Conservation (phyloP, 192 early-diverging fungal species). For the Podila epicladia region DNA sequence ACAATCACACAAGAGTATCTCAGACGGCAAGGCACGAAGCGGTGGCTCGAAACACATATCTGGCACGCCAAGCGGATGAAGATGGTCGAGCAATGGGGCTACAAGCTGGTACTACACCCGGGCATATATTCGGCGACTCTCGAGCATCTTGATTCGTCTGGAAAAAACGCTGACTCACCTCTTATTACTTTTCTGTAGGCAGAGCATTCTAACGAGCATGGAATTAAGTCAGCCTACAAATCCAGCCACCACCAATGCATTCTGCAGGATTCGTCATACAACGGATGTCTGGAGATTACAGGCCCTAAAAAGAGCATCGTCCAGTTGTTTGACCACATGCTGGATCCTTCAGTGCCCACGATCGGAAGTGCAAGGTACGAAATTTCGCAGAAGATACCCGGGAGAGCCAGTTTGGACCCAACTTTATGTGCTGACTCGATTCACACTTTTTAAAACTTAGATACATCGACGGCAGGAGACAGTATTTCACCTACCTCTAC, state of each 20-base stretch:
- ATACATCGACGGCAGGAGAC: constrained; percentile 67
- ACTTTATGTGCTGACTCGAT: background rate
- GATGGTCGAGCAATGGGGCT: constrained; percentile 89
- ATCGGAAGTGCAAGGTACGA: constrained; percentile 53
- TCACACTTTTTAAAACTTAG: constrained; percentile 29
- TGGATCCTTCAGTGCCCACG: constrained; percentile 67
- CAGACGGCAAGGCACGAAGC: constrained; percentile 64
- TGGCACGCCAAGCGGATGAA: constrained; percentile 99
- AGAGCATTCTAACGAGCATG: constrained; percentile 88
- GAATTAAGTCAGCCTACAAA: constrained; percentile 76
- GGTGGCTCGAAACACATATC: constrained; percentile 97
- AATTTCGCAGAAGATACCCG: background rate
- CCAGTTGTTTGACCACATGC: constrained; percentile 59
- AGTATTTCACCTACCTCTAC: constrained; percentile 66
- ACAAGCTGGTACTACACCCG: constrained; percentile 61
- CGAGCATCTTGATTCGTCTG: too few species aligned
- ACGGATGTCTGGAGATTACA: constrained; percentile 72
- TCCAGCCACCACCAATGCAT: constrained; percentile 80
- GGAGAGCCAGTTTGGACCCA: background rate
- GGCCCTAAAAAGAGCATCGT: constrained; percentile 63
- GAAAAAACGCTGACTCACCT: too few species aligned
- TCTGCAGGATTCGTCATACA: constrained; percentile 89
- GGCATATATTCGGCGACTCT: too few species aligned
- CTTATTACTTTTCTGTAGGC: constrained; percentile 55
- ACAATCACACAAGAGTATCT: constrained; percentile 60